Evolutionary conservation across 163 green algal genomes (phyloP), one percentile per base, ranked within the genome.

Genomic region (Coccomyxa subellipsoidea): DNA sequence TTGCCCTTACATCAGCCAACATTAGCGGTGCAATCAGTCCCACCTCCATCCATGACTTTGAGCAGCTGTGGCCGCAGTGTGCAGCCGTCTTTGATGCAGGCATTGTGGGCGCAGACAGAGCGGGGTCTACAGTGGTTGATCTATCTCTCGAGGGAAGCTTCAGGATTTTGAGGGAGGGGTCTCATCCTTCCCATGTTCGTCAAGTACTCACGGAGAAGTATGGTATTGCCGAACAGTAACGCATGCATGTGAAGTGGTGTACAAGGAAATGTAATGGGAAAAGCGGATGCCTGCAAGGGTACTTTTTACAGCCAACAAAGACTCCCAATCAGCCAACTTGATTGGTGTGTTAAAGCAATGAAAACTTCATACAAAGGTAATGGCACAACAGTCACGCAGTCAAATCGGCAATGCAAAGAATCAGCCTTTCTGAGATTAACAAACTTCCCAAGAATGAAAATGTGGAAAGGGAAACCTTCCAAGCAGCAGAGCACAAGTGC

Each of bases 1-100:
- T 96, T 66, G 93, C 90, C 25, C 84, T 97, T 18, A 96, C 93
- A 6, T 91, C 81, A 35, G 93, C 93, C 72, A 97, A 96, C 81
- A 25, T 86, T n/a, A 94, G 88, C 73, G 92, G 93, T 23, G 75
- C 36, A 39, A 23, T 66, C 69, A 91, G 84, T 83, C 86, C 80
- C 32, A 2, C 93, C 18, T 35, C 34, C 12, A 78, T 90, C 9
- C 31, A 72, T 84, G 84, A 91, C n/a, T 90, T 89, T 69, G 39
- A 82, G 82, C 83, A 92, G 32, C 84, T 96, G 76, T 96, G 92
- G 91, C 81, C 82, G 0, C 32, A 76, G n/a, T 96, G 92, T 84
- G 85, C 77, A 29, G 85, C 88, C 0, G 90, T 96, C 27, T 95
- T 94, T 88, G 90, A 96, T 72, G 85, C 47, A 12, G 85, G 84